phyloP scores from a whole-genome alignment of 208 protist genomes.

The Crithidia mellificae region DNA sequence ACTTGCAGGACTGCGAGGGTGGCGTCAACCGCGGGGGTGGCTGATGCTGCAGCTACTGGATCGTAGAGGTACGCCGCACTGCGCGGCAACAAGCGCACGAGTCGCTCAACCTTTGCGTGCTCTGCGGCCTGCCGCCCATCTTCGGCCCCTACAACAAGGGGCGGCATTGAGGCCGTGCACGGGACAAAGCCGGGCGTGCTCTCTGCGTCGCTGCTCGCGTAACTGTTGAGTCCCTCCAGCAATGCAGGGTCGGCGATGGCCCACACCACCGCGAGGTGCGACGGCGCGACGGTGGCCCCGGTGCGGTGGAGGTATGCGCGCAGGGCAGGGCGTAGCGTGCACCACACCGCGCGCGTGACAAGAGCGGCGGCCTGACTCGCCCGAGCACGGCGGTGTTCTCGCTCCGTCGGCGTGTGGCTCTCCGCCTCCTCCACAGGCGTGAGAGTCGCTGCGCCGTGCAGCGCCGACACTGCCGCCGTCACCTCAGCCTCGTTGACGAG shows the following conservation, averaged over 20 bases:
- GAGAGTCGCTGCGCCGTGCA: background rate
- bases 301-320: conserved; percentile 12
- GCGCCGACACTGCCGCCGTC: conserved; percentile 14
- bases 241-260: conserved; percentile 38
- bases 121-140: background rate
- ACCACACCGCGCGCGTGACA: conserved; percentile 34
- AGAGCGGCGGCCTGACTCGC: conserved; percentile 12
- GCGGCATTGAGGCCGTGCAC: background rate
- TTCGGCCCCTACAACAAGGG: background rate
- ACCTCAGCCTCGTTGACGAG: conserved; percentile 42
- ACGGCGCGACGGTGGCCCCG: conserved; percentile 2
- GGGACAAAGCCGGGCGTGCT: background rate
- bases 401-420: background rate
- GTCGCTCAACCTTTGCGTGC: conserved; percentile 11
- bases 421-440: conserved; percentile 6
- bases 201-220: background rate
- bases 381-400: conserved; percentile 3
- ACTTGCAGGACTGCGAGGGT: conserved; percentile 23
- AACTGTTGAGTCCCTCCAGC: conserved; percentile 32
- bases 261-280: conserved; percentile 53
- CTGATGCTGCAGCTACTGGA: conserved; percentile 6
- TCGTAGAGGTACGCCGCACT: conserved; percentile 28
- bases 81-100: conserved; percentile 27
- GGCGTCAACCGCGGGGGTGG: conserved; percentile 12
- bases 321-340: conserved; percentile 22